Percentiles rank a stretch among this genome's conserved stretches.
phyloP scores from a whole-genome alignment of 768 basidiomycete species.

The Lyophyllum semitale region DNA sequence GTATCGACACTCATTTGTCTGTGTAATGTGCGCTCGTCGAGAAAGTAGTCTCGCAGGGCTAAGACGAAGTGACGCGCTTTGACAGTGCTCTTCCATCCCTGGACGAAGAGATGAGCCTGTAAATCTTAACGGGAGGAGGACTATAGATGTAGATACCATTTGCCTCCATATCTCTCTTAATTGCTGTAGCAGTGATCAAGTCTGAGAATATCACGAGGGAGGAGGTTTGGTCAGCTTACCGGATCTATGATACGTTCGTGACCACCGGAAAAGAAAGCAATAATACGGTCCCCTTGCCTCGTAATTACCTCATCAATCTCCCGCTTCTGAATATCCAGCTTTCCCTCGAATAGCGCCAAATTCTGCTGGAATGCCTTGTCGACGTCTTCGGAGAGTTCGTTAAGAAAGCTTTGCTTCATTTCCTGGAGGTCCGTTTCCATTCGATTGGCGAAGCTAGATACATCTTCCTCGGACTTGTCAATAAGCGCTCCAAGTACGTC shows the following conservation, averaged over 20 bases:
- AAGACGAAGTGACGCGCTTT: constrained; percentile 53
- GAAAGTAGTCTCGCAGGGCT: constrained; percentile 39
- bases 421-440: constrained; percentile 27
- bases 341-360: constrained; percentile 43
- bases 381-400: constrained; percentile 38
- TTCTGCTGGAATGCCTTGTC: constrained; percentile 39
- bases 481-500: constrained; percentile 29
- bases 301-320: constrained; percentile 30
- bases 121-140: no score
- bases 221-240: constrained; percentile 21
- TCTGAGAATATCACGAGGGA: background rate
- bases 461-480: constrained; percentile 29
- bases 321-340: constrained; percentile 45
- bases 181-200: constrained; percentile 31
- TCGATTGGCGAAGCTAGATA: constrained; percentile 26
- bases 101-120: background rate
- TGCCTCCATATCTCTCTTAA: constrained; percentile 52
- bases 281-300: constrained; percentile 37
- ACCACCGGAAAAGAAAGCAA: constrained; percentile 41
- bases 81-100: constrained; percentile 56
- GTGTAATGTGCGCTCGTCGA: constrained; percentile 13
- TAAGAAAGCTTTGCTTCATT: constrained; percentile 30
- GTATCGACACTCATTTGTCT: constrained; percentile 9
- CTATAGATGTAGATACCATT: constrained; percentile 36
- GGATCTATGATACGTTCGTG: constrained; percentile 47